These are phyloP conservation scores for Clonostachys rosea DNA, from an alignment of 2,329 filamentous ascomycete species.

Conservation along the genomic window DNA sequence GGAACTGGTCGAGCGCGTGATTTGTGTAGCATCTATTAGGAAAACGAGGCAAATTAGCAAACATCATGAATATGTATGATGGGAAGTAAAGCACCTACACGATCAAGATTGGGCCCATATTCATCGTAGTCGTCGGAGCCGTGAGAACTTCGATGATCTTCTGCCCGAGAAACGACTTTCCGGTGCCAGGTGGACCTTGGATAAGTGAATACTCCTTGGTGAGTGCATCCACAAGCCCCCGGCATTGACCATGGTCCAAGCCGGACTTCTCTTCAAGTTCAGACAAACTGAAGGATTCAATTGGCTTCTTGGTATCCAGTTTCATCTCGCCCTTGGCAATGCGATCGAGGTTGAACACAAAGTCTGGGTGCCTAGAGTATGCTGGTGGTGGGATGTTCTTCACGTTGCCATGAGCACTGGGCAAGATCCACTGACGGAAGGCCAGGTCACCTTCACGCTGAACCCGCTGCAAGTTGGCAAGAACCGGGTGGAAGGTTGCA, in stretches of 20 bases:
- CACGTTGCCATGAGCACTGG: too few species aligned
- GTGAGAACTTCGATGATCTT: constrained; percentile 53
- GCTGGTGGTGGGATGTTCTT: too few species aligned
- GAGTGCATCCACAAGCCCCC: constrained; percentile 48
- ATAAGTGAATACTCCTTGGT: constrained; percentile 52
- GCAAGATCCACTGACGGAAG: too few species aligned
- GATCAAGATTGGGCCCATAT: constrained; percentile 44
- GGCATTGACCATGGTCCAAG: constrained; percentile 47
- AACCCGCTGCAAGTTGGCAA: too few species aligned
- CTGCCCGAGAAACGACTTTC: constrained; percentile 59
- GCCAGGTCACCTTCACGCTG: too few species aligned
- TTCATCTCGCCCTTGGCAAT: too few species aligned
- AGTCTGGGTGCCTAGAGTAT: too few species aligned
- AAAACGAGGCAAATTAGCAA: too few species aligned
- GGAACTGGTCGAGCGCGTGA: constrained; percentile 48
- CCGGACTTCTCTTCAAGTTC: constrained; percentile 25
- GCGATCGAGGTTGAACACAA: too few species aligned
- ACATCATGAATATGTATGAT: too few species aligned
- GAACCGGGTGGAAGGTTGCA: too few species aligned
- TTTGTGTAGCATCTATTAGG: constrained; percentile 36
- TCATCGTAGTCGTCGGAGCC: constrained; percentile 25
- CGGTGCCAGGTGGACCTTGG: constrained; percentile 68
- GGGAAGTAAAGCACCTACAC: constrained; percentile 12
- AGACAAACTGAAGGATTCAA: neutral
- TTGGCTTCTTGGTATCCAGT: too few species aligned